Evolutionary conservation across 78 protist species (phyloP).

Genomic region (Cyanophora paradoxa): DNA sequence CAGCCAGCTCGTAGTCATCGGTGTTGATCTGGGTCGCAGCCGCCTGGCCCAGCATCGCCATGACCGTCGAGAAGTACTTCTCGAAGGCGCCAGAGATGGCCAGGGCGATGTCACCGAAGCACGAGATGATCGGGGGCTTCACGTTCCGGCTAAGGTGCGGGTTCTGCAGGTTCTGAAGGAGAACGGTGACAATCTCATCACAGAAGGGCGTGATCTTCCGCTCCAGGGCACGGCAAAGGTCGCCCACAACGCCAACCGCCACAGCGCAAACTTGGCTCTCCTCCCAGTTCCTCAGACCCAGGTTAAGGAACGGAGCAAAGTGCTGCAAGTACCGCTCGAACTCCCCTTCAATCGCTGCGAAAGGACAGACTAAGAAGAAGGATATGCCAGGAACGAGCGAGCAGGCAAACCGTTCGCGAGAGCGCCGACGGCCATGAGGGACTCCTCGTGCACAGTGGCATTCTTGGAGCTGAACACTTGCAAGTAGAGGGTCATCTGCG

Average conservation of each 20-base stretch:
- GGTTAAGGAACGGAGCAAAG: slow-evolving; percentile 49
- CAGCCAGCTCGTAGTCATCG: slow-evolving; percentile 21
- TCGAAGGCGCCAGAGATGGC: slow-evolving; percentile 57
- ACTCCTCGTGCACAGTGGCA: slow-evolving; percentile 67
- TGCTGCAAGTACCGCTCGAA: slow-evolving; percentile 51
- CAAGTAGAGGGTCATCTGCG: slow-evolving; percentile 54
- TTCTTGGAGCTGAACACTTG: slow-evolving; percentile 31
- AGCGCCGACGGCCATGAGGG: slow-evolving; percentile 66
- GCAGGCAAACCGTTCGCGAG: slow-evolving; percentile 23
- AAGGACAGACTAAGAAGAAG: not conserved
- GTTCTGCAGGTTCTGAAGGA: slow-evolving; percentile 35
- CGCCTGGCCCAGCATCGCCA: slow-evolving; percentile 47
- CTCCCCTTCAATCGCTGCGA: slow-evolving; percentile 33
- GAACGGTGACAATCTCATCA: slow-evolving; percentile 37
- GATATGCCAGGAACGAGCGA: not conserved
- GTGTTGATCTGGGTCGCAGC: slow-evolving; percentile 7
- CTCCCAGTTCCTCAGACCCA: slow-evolving; percentile 24
- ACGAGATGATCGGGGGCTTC: slow-evolving; percentile 63
- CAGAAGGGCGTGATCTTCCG: slow-evolving; percentile 22
- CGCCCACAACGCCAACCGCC: slow-evolving; percentile 70
- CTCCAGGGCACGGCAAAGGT: slow-evolving; percentile 66
- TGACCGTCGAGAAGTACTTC: slow-evolving; percentile 38
- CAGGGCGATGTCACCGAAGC: slow-evolving; percentile 84
- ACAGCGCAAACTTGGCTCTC: slow-evolving; percentile 28
- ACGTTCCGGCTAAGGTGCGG: slow-evolving; percentile 38